phyloP scores from a whole-genome alignment of 345 rosid genomes.

The Populus deltoides region DNA sequence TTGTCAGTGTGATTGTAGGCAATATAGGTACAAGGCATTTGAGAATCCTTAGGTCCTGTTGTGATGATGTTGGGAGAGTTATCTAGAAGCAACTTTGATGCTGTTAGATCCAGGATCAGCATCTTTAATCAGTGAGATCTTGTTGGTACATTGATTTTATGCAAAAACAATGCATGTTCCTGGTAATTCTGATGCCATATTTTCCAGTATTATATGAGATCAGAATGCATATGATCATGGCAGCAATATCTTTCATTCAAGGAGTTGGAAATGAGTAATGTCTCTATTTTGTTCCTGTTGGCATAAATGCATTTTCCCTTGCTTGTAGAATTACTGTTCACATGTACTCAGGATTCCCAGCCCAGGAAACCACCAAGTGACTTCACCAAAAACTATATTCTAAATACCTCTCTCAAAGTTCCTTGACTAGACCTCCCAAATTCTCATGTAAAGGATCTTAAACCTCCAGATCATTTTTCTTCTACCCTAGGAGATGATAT shows the following conservation, averaged over 20 bases:
- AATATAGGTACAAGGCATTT: neutral
- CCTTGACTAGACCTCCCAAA: constrained; percentile 11
- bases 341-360: neutral
- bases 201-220: neutral
- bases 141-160: neutral
- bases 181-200: neutral
- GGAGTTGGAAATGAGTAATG: constrained; percentile 8
- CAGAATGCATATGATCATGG: neutral
- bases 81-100: neutral
- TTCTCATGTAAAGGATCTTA: neutral
- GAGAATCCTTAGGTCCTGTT: neutral
- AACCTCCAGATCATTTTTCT: constrained; percentile 1
- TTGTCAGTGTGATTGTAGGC: neutral
- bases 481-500: neutral
- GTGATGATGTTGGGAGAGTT: neutral
- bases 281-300: constrained; percentile 3
- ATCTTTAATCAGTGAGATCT: neutral
- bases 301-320: constrained; percentile 12
- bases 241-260: neutral
- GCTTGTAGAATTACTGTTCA: neutral
- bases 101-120: constrained; percentile 1
- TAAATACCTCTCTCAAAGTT: neutral
- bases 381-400: neutral
- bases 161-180: neutral
- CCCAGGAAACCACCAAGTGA: neutral